Conservation (phyloP, 2,329 filamentous ascomycete species). For the Trichoderma polysporum region DNA sequence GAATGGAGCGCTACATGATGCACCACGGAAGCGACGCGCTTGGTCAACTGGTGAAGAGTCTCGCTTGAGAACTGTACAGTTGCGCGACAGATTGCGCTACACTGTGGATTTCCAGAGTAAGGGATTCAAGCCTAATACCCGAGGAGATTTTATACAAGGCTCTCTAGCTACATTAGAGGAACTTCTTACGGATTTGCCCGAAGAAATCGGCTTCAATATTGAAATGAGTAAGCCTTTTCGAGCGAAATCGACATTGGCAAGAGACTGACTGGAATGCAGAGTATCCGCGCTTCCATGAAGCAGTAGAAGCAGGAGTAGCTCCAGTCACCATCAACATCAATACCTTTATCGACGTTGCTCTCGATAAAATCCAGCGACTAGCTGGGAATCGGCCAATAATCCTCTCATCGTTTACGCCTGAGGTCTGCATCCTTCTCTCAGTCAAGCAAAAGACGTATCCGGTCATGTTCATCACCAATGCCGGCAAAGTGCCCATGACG, state of each 20-base stretch:
- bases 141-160: constrained; percentile 40
- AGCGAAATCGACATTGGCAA: not conserved
- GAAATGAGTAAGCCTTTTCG: constrained; percentile 38
- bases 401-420: constrained; percentile 38
- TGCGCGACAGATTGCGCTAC: constrained; percentile 37
- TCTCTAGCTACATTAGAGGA: constrained; percentile 40
- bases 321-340: constrained; percentile 40
- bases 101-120: constrained; percentile 41
- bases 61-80: constrained; percentile 23
- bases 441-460: constrained; percentile 36
- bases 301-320: constrained; percentile 34
- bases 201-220: constrained; percentile 39
- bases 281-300: constrained; percentile 42
- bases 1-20: not conserved
- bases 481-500: constrained; percentile 29
- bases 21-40: constrained; percentile 24
- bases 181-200: constrained; percentile 36
- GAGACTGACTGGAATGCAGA: constrained; percentile 29
- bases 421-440: constrained; percentile 35
- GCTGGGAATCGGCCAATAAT: constrained; percentile 34
- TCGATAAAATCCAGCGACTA: constrained; percentile 31
- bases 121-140: constrained; percentile 41
- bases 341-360: constrained; percentile 38
- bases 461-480: constrained; percentile 36
- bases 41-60: constrained; percentile 27